Evolutionary conservation across 768 basidiomycete genomes (phyloP).

Genomic region (Tricholoma sp.): DNA sequence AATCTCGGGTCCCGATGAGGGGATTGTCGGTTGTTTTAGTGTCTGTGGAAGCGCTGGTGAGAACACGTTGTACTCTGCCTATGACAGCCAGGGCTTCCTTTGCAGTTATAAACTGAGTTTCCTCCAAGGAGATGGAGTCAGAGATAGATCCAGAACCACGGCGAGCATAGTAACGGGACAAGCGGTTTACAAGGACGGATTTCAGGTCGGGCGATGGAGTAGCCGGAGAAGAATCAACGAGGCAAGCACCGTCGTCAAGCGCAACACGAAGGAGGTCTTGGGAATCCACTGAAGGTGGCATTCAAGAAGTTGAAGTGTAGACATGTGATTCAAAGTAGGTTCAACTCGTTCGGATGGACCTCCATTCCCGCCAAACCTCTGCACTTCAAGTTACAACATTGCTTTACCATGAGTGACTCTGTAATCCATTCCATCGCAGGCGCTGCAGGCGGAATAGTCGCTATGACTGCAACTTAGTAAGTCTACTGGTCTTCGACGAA

Average conservation of each 20-base stretch:
- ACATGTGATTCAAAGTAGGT: conserved; percentile 2
- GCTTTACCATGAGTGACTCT: conserved; percentile 60
- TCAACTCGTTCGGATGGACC: no score
- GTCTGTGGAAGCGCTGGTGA: conserved; percentile 23
- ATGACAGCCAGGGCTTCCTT: conserved; percentile 48
- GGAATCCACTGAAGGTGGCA: background rate
- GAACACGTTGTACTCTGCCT: conserved; percentile 39
- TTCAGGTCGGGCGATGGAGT: conserved; percentile 27
- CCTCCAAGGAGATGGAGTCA: conserved; percentile 26
- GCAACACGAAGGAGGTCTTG: conserved; percentile 22
- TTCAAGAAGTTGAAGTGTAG: background rate
- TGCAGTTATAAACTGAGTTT: conserved; percentile 49
- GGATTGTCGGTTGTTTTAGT: conserved; percentile 18
- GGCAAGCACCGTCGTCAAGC: conserved; percentile 29
- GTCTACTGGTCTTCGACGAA: conserved; percentile 18
- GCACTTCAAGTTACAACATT: background rate
- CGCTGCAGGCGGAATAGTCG: conserved; percentile 81
- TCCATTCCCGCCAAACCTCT: background rate
- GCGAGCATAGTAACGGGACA: conserved; percentile 34
- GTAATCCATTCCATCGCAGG: conserved; percentile 85
- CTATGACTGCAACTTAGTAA: conserved; percentile 89
- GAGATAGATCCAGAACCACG: conserved; percentile 15
- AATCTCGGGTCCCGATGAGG: conserved; percentile 61
- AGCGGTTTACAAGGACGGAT: conserved; percentile 32
- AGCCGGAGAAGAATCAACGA: conserved; percentile 30